Evolutionary conservation across 306 rosid genomes (phyloP).

Genomic region (Benincasa hispida): DNA sequence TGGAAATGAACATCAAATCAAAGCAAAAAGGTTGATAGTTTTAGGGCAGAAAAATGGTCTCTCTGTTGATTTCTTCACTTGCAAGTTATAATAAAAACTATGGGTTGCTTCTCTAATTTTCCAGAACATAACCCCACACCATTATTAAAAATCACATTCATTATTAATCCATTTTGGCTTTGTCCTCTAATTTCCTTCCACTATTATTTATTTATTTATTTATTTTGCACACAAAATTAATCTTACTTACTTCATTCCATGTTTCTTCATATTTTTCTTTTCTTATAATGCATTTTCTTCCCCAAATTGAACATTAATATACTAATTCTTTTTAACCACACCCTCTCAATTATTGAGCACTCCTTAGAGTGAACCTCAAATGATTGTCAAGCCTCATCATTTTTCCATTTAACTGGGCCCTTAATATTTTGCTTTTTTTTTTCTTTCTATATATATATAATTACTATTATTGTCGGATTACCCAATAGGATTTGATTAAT

Average conservation of each 20-base stretch:
- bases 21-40: neutral
- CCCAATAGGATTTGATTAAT: neutral
- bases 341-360: neutral
- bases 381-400: neutral
- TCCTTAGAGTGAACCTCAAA: neutral
- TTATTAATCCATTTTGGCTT: neutral
- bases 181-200: neutral
- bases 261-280: neutral
- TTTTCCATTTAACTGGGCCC: neutral
- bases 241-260: neutral
- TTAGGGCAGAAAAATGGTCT: neutral
- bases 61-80: neutral
- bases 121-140: neutral
- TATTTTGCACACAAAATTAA: too few species aligned
- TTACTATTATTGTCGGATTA: neutral
- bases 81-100: neutral
- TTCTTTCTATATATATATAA: too few species aligned
- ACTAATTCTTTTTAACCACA: neutral
- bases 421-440: neutral
- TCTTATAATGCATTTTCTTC: neutral
- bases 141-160: neutral
- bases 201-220: neutral
- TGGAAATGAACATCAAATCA: neutral
- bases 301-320: neutral
- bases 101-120: neutral